Evolutionary conservation across 305 asterid species (phyloP), one percentile per base, ranked within the genome.

Genomic region (Solanum hybrid): DNA sequence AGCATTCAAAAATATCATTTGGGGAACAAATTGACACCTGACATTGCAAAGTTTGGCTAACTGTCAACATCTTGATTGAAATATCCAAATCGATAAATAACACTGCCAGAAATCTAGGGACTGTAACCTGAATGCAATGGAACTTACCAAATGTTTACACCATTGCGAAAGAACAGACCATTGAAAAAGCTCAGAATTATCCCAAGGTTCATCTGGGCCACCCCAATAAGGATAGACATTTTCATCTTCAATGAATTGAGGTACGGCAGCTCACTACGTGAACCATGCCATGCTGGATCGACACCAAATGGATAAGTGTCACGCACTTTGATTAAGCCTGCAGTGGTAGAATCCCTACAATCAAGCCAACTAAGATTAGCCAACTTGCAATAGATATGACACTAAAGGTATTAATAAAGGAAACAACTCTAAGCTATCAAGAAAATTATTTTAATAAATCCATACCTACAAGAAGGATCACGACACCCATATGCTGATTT

Each of bases 281-380:
- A 12, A 87, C 99, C 99, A 91, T 97, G 96, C 99, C 99, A 97
- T 84, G 94, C 97, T 89, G 99, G 99, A 93, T 97, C 99, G 85
- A 94, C 95, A 51, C 99, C 99, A 89, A 97, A 96, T 78, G 99
- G 97, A 88, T 97, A 97, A 91, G 99, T 95, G 94, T 92, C 96
- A 85, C 94, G 93, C 89, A 90, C 94, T 95, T 92, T 95, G 92
- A 97, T 97, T 94, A 96, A 91, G 92, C 99, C 99, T 82, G 94
- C 90, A 27, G 98, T 80, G 87, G 97, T 87, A 89, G 98, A 93
- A 80, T 97, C 97, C 89, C 99, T 97, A 95, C 91, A 94, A 85
- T 88, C 88, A 69, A 92, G 38, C 72, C 79, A n/a, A 90, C 87
- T 60, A 87, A 60, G 89, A 79, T 71, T 56, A 77, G 88, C 82